These are phyloP conservation scores for Grigorovia jiainica DNA, from an alignment of 805 yeast species.

Conservation along the genomic window DNA sequence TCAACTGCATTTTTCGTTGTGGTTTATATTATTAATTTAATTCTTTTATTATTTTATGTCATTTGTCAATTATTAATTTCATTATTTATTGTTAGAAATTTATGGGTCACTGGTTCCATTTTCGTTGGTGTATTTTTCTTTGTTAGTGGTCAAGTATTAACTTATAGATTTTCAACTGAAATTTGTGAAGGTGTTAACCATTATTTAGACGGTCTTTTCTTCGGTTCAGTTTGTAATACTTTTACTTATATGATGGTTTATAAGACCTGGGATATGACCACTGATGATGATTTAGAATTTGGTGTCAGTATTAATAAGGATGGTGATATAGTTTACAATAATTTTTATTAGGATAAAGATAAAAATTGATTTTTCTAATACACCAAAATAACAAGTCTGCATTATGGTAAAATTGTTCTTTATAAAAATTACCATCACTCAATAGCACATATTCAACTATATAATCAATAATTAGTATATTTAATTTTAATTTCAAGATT, in stretches of 20 bases:
- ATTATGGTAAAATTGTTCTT: too few species aligned
- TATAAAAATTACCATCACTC: too few species aligned
- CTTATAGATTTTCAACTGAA: slow-evolving; percentile 55
- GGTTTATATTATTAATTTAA: slow-evolving; percentile 61
- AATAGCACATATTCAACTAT: too few species aligned
- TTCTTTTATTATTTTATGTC: slow-evolving; percentile 52
- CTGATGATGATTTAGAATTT: slow-evolving; percentile 90
- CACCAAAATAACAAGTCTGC: not conserved
- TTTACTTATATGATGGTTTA: slow-evolving; percentile 90
- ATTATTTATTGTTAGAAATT: slow-evolving; percentile 54
- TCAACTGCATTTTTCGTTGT: slow-evolving; percentile 65
- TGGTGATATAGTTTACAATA: slow-evolving; percentile 24
- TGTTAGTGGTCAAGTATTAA: slow-evolving; percentile 66
- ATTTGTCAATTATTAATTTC: slow-evolving; percentile 63
- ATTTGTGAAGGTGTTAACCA: slow-evolving; percentile 71
- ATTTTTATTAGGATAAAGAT: slow-evolving; percentile 1
- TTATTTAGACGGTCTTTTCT: slow-evolving; percentile 83
- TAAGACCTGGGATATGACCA: slow-evolving; percentile 93
- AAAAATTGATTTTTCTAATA: too few species aligned
- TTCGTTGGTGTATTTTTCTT: slow-evolving; percentile 63
- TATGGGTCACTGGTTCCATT: slow-evolving; percentile 90
- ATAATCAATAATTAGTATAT: too few species aligned
- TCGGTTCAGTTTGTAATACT: slow-evolving; percentile 70
- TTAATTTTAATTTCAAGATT: too few species aligned
- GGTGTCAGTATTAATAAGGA: slow-evolving; percentile 51